Percentiles rank a stretch among this genome's conserved stretches.
Conservation (phyloP, 441 rosid species). For the Croton setiger region DNA sequence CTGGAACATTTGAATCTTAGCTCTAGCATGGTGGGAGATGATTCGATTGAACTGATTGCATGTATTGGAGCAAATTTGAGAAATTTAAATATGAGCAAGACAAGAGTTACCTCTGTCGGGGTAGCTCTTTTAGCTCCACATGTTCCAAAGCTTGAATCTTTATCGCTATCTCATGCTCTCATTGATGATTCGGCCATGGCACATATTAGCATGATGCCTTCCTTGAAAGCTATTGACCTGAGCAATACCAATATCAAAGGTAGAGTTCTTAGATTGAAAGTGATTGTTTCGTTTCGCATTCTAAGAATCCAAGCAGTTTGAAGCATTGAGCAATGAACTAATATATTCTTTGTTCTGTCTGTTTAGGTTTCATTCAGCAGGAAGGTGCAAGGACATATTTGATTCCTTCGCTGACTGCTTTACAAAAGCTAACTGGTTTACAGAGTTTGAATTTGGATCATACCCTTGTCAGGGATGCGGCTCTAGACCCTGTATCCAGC, state of each 20-base stretch:
- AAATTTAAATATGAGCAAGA: slow-evolving; percentile 57
- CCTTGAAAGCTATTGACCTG: slow-evolving; percentile 61
- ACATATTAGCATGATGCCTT: slow-evolving; percentile 55
- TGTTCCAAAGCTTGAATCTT: slow-evolving; percentile 61
- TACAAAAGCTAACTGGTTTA: slow-evolving; percentile 48
- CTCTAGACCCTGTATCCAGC: slow-evolving; percentile 46
- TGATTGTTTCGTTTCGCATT: slow-evolving; percentile 25
- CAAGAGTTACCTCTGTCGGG: slow-evolving; percentile 69
- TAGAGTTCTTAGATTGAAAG: slow-evolving; percentile 22
- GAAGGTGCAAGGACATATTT: slow-evolving; percentile 32
- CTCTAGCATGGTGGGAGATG: slow-evolving; percentile 61
- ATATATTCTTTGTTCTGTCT: background rate
- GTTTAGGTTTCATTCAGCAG: slow-evolving; percentile 54
- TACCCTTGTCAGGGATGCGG: slow-evolving; percentile 51
- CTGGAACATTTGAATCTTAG: slow-evolving; percentile 78
- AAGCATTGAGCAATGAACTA: background rate
- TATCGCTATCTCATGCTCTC: slow-evolving; percentile 55
- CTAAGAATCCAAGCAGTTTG: slow-evolving; percentile 1
- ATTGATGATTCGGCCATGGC: slow-evolving; percentile 61
- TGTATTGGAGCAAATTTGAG: slow-evolving; percentile 58
- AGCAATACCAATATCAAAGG: slow-evolving; percentile 77
- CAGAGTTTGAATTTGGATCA: slow-evolving; percentile 70
- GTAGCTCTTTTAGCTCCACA: slow-evolving; percentile 54
- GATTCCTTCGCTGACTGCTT: slow-evolving; percentile 45
- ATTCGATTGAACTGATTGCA: slow-evolving; percentile 52